Conservation (phyloP, 2,329 filamentous ascomycete species). For the Exophiala viscosa region DNA sequence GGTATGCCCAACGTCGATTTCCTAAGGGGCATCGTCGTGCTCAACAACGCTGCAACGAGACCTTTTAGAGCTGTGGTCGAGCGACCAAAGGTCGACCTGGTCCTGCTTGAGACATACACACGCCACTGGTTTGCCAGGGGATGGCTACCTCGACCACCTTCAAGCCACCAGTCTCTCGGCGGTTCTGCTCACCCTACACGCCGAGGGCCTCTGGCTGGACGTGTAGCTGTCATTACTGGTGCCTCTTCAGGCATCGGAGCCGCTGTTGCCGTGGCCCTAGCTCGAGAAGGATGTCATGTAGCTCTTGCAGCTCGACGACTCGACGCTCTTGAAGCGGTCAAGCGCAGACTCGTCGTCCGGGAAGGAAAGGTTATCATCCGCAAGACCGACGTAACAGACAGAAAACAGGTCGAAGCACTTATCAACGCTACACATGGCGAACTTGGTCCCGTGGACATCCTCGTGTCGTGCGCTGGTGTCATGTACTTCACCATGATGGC, state of each 20-base stretch:
- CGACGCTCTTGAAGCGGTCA: constrained; percentile 65
- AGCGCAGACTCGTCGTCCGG: constrained; percentile 54
- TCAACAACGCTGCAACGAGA: constrained; percentile 66
- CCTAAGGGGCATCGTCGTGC: constrained; percentile 65
- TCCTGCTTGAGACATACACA: constrained; percentile 72
- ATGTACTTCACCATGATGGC: constrained; percentile 91
- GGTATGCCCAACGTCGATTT: constrained; percentile 76
- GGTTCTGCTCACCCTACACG: constrained; percentile 44
- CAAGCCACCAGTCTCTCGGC: constrained; percentile 45
- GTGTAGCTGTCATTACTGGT: constrained; percentile 38
- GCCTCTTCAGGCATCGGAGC: constrained; percentile 38
- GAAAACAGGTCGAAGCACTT: constrained; percentile 62
- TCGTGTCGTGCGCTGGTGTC: constrained; percentile 76
- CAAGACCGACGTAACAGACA: constrained; percentile 69
- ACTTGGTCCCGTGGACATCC: constrained; percentile 70
- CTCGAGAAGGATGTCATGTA: constrained; percentile 42
- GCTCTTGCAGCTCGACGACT: constrained; percentile 57
- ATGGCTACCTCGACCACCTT: constrained; percentile 65
- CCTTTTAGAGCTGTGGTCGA: constrained; percentile 57
- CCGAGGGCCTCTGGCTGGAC: constrained; percentile 50
- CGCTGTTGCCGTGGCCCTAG: constrained; percentile 33
- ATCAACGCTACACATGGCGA: constrained; percentile 56
- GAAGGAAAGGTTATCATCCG: constrained; percentile 65
- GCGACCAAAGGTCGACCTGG: constrained; percentile 65
- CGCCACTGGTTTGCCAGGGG: constrained; percentile 77